Conservation (phyloP, 2,329 filamentous ascomycete genomes). For the Fusarium sp. region DNA sequence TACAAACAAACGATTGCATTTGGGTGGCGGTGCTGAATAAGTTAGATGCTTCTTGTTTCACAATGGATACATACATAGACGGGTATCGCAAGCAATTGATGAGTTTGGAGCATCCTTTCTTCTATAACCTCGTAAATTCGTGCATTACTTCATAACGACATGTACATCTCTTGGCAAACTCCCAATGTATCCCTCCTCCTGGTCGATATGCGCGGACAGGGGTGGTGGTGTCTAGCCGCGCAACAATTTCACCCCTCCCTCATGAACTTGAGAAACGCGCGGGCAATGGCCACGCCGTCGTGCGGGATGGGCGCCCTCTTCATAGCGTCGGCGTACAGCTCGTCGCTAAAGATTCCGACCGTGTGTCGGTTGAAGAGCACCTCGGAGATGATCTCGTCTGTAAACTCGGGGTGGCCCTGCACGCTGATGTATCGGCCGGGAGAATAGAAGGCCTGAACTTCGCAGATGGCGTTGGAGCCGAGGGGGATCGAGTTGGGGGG, state of each 20-base stretch:
- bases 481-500: constrained; percentile 55
- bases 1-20: constrained; percentile 7
- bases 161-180: constrained; percentile 1
- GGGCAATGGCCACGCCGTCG: constrained; percentile 81
- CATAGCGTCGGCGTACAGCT: constrained; percentile 76
- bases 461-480: constrained; percentile 55
- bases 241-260: constrained; percentile 59
- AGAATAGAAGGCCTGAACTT: constrained; percentile 57
- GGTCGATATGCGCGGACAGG: not conserved
- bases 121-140: constrained; percentile 11
- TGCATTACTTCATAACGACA: constrained; percentile 7
- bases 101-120: not conserved
- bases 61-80: not conserved
- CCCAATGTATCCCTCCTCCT: not conserved
- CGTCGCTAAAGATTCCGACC: constrained; percentile 76
- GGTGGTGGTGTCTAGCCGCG: not conserved
- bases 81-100: not conserved
- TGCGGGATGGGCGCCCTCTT: constrained; percentile 74
- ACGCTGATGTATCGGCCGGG: constrained; percentile 55
- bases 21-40: not conserved
- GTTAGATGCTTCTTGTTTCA: not conserved
- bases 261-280: constrained; percentile 82
- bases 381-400: constrained; percentile 53
- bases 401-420: constrained; percentile 63
- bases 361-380: constrained; percentile 65